Evolutionary conservation across 192 early-diverging fungal genomes (phyloP), one percentile per base, ranked within the genome.

Genomic region (Dissophora ornata): DNA sequence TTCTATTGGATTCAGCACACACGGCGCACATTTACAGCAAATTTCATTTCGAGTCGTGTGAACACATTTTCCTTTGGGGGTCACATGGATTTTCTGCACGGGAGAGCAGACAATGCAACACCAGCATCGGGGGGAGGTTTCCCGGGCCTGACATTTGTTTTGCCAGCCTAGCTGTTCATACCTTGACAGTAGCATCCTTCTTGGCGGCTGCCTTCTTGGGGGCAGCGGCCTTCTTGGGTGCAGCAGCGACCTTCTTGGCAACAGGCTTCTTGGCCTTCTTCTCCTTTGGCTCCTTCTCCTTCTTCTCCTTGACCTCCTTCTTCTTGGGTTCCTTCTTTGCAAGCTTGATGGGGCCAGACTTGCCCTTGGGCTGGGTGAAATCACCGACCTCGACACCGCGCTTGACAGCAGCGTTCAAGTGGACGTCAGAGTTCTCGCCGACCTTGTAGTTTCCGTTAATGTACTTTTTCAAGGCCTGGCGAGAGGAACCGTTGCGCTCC

Each of bases 401-500:
- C 79, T 88, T 88, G 82, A 94, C 79, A 36, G 90, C 90, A 46
- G 68, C 67, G 57, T 85, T 89, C 67, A 93, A 80, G 51, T 84
- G 79, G 34, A 59, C 29, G 67, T 90, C 89, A 46, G 80, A 82
- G 36, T 71, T 82, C 4, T 84, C 82, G 48, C 81, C 79, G n/a
- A 93, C 85, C 78, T 86, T 81, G 82, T 82, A 91, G 86, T 93
- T 93, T 48, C 88, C 86, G 42, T 71, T 34, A 56, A 93, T 89
- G 68, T 92, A 93, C 74, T 93, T 93, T 62, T 93, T 93, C 79
- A 93, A 90, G 26, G 88, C 87, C 51, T 85, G 89, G 49, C 92
- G 89, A 21, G 87, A 87, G 26, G 87, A 88, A 38, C 91, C 92
- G 52, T 83, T 89, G 68, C 91, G 85, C 48, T 92, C 91, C 79